A percentile compares a stretch with the other conserved stretches of the same genome.
phyloP scores from a whole-genome alignment of 495 filamentous ascomycete genomes.

The Neohortaea acidophila region DNA sequence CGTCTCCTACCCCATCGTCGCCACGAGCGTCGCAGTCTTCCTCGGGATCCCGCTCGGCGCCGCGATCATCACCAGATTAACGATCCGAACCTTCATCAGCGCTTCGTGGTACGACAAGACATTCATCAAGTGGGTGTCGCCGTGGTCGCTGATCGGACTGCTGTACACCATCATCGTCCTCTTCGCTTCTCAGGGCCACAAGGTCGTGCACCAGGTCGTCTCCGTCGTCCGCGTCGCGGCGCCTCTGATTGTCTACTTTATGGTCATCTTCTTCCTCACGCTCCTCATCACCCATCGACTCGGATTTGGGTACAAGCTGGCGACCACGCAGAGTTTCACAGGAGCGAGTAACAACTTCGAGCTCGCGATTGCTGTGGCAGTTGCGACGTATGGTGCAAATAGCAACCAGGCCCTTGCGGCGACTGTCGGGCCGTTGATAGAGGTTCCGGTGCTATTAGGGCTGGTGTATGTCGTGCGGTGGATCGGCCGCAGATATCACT shows the following conservation, averaged over 20 bases:
- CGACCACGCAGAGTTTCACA: slow-evolving; percentile 76
- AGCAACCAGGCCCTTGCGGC: slow-evolving; percentile 75
- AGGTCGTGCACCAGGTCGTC: slow-evolving; percentile 72
- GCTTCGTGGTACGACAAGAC: slow-evolving; percentile 47
- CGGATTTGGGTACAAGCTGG: slow-evolving; percentile 58
- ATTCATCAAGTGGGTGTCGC: slow-evolving; percentile 42
- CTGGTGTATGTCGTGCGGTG: slow-evolving; percentile 52
- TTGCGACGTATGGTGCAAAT: slow-evolving; percentile 65
- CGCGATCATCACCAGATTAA: slow-evolving; percentile 59
- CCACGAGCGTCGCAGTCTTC: slow-evolving; percentile 68
- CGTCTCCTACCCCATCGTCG: slow-evolving; percentile 57
- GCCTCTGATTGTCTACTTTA: slow-evolving; percentile 68
- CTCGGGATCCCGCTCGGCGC: slow-evolving; percentile 73
- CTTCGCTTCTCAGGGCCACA: slow-evolving; percentile 36
- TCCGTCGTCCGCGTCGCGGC: slow-evolving; percentile 66
- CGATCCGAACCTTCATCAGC: slow-evolving; percentile 39
- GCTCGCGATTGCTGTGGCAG: slow-evolving; percentile 78
- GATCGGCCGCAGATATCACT: neutral
- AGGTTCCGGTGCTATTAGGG: slow-evolving; percentile 70
- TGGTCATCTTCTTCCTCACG: slow-evolving; percentile 55
- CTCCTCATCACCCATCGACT: slow-evolving; percentile 37
- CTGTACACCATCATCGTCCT: slow-evolving; percentile 29
- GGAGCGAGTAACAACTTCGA: slow-evolving; percentile 96
- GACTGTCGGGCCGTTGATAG: slow-evolving; percentile 80
- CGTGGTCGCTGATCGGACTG: slow-evolving; percentile 25